Evolutionary conservation across 257 asterid species (phyloP), one percentile per base, ranked within the genome.

Genomic region (Avicennia marina): DNA sequence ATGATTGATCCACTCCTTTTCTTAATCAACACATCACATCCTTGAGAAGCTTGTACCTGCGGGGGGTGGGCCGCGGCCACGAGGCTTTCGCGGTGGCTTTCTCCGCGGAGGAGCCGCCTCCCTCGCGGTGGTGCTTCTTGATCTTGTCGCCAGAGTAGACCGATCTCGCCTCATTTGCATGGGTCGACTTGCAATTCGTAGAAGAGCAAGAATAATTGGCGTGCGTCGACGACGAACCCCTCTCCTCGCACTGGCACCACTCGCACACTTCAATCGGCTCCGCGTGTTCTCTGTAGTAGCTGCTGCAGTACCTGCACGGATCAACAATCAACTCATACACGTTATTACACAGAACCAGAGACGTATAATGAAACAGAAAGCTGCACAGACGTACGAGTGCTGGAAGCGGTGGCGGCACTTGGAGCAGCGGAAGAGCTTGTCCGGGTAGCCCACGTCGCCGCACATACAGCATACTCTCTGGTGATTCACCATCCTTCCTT

Each of bases 21-120:
- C 15, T 47, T 51, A 12, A 59, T 75, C 71, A 75, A 72, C 97
- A 90, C 95, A 90, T 86, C 11, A 89, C 96, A 72, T 89, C 96
- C 79, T 89, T 89, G 75, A 89, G 95, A 73, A 89, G 94, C 90
- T 89, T 89, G 80, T 89, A 89, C 84, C 96, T 77, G 50, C 96
- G 81, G 17, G 94, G 67, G 49, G 86, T n/a, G 60, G 91, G 61
- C 33, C 89, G 82, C 0, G 94, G 96, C 7, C 95, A 86, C 10
- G 93, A 77, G 55, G 72, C 55, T 68, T 84, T 87, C 7, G 75
- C 93, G 67, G 78, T 16, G 53, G 80, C 52, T 71, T 79, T 86
- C 10, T 77, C 74, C 16, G 62, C 58, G 59, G 70, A 34, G 58
- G 58, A 46, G 24, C 72, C 75, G 32, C 79, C 90, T 22, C 71